Conservation (phyloP, 192 early-diverging fungal species). For the Coemansia sp. region DNA sequence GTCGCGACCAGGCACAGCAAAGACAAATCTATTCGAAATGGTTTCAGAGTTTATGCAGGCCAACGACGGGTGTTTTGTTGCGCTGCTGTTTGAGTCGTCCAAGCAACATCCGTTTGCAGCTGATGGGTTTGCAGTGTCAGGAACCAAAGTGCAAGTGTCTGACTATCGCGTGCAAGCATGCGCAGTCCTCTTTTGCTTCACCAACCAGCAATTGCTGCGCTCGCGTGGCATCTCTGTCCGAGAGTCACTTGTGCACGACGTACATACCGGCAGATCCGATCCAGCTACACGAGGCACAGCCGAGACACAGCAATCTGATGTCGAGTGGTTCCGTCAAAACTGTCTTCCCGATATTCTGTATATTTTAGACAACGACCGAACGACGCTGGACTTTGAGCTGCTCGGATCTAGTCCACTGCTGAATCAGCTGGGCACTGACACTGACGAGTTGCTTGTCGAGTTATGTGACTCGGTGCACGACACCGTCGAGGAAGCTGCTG, state of each 20-base stretch:
- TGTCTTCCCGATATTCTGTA: conserved; percentile 48
- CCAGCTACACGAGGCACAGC: not conserved
- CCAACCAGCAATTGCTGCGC: conserved; percentile 34
- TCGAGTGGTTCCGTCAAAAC: conserved; percentile 53
- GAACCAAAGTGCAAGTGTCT: conserved; percentile 36
- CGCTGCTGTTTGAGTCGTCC: conserved; percentile 53
- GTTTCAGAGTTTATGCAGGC: conserved; percentile 29
- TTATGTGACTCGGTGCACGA: conserved; percentile 32
- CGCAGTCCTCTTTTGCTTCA: conserved; percentile 40
- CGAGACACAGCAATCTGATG: conserved; percentile 18
- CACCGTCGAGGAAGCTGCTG: conserved; percentile 21
- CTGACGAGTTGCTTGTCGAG: conserved; percentile 42
- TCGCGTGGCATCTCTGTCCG: conserved; percentile 23
- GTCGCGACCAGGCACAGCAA: conserved; percentile 27
- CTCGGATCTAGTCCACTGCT: conserved; percentile 47
- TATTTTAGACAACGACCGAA: conserved; percentile 27
- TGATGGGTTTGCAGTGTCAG: conserved; percentile 44
- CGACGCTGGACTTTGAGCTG: conserved; percentile 40
- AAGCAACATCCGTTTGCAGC: conserved; percentile 29
- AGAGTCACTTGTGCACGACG: conserved; percentile 34
- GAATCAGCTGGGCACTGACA: conserved; percentile 22
- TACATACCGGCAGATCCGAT: conserved; percentile 15
- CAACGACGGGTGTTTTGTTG: conserved; percentile 48
- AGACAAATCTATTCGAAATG: conserved; percentile 29
- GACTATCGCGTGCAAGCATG: conserved; percentile 52